Evolutionary conservation across 805 yeast genomes (phyloP).

Genomic region (Yamadazyma akitaensis): DNA sequence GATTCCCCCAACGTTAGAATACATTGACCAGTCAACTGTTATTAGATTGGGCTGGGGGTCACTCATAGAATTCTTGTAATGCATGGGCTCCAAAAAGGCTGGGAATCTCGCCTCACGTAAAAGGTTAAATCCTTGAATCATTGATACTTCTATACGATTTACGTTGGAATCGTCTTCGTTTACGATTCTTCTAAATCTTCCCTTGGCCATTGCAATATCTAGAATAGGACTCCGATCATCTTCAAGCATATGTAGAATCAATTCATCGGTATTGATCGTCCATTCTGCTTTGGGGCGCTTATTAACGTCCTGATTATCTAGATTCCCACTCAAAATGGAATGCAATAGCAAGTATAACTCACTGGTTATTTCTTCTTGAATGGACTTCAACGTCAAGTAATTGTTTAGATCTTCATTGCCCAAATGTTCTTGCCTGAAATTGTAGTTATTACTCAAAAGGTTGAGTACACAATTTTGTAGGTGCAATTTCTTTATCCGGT

Average conservation of each 20-base stretch:
- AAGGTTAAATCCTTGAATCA: constrained; percentile 37
- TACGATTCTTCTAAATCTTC: constrained; percentile 29
- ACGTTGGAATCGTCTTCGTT: constrained; percentile 41
- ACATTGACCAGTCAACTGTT: constrained; percentile 41
- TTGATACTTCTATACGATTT: constrained; percentile 32
- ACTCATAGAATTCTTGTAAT: neutral
- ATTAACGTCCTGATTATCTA: constrained; percentile 15
- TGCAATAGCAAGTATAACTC: constrained; percentile 36
- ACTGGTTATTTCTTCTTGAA: constrained; percentile 30
- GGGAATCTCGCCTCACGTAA: constrained; percentile 30
- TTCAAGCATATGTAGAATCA: constrained; percentile 38
- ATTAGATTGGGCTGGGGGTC: constrained; percentile 19
- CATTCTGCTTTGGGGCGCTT: constrained; percentile 28
- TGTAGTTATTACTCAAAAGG: constrained; percentile 44
- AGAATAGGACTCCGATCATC: constrained; percentile 39
- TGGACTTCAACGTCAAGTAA: constrained; percentile 32
- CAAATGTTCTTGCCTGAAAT: constrained; percentile 46
- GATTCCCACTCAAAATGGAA: constrained; percentile 35
- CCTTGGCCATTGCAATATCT: constrained; percentile 35
- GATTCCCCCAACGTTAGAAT: constrained; percentile 41
- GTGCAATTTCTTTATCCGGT: constrained; percentile 49
- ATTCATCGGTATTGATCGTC: constrained; percentile 38
- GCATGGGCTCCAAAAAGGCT: constrained; percentile 31
- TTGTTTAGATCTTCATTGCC: constrained; percentile 49
- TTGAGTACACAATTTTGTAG: constrained; percentile 40